phyloP scores from a whole-genome alignment of 2,329 filamentous ascomycete genomes.

The Colletotrichum musicola region DNA sequence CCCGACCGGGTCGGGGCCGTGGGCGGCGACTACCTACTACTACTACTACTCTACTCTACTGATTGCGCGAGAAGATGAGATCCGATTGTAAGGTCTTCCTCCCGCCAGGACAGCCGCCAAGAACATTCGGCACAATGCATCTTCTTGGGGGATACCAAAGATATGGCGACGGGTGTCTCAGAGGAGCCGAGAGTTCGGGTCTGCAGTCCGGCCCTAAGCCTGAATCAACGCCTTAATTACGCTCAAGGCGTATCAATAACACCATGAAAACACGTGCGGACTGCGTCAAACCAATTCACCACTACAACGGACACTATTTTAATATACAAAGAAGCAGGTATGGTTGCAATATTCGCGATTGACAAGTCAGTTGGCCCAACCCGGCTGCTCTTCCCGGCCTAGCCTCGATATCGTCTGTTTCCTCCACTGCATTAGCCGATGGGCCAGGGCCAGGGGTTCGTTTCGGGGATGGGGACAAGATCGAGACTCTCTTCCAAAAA shows the following conservation, averaged over 20 bases:
- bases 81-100: neutral
- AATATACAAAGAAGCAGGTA: conserved; percentile 13
- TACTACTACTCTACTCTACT: no score
- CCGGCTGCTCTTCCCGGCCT: conserved; percentile 23
- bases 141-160: neutral
- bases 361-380: conserved; percentile 24
- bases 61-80: neutral
- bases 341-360: conserved; percentile 24
- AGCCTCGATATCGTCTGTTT: conserved; percentile 10
- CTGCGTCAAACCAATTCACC: neutral
- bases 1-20: no score
- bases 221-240: neutral
- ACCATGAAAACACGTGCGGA: conserved; percentile 16
- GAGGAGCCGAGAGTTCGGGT: neutral
- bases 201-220: conserved; percentile 4
- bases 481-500: conserved; percentile 20
- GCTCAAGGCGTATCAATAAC: conserved; percentile 8
- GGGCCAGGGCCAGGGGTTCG: conserved; percentile 29
- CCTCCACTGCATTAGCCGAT: conserved; percentile 3
- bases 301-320: conserved; percentile 25
- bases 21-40: no score
- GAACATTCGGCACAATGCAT: neutral
- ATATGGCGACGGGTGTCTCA: neutral
- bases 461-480: conserved; percentile 20
- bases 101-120: neutral